Evolutionary conservation across 1,284 basidiomycete species (phyloP).

Genomic region (Flammula alnicola): DNA sequence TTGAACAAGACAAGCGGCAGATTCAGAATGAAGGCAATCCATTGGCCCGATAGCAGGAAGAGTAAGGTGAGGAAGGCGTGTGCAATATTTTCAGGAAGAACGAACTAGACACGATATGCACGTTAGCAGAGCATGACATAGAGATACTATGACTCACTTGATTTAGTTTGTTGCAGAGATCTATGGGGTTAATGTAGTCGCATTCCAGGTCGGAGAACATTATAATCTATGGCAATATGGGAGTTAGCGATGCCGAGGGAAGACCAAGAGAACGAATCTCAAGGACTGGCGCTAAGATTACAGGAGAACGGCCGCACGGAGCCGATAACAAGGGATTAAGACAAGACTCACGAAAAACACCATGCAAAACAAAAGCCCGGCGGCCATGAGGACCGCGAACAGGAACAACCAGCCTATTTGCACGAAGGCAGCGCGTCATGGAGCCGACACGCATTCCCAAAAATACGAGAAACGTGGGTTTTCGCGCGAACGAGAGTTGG

Average conservation of each 20-base stretch:
- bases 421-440: constrained; percentile 9
- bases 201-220: constrained; percentile 99
- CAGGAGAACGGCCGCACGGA: too few species aligned
- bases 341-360: constrained; percentile 91
- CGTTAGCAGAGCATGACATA: too few species aligned
- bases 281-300: too few species aligned
- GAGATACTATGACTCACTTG: constrained; percentile 60
- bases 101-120: too few species aligned
- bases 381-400: constrained; percentile 91
- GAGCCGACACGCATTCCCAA: constrained; percentile 35
- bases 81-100: constrained; percentile 94
- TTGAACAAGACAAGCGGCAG: constrained; percentile 91
- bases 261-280: neutral
- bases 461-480: constrained; percentile 22
- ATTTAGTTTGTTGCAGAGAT: constrained; percentile 99
- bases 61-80: constrained; percentile 90
- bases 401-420: constrained; percentile 89
- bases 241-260: constrained; percentile 2
- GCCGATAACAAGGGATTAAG: neutral
- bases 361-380: constrained; percentile 93
- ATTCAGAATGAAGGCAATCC: constrained; percentile 93
- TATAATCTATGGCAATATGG: constrained; percentile 76
- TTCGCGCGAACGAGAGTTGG: neutral
- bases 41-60: constrained; percentile 95
- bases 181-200: constrained; percentile 99